phyloP scores from a whole-genome alignment of 2,329 filamentous ascomycete species.

The Aureobasidium sp. region DNA sequence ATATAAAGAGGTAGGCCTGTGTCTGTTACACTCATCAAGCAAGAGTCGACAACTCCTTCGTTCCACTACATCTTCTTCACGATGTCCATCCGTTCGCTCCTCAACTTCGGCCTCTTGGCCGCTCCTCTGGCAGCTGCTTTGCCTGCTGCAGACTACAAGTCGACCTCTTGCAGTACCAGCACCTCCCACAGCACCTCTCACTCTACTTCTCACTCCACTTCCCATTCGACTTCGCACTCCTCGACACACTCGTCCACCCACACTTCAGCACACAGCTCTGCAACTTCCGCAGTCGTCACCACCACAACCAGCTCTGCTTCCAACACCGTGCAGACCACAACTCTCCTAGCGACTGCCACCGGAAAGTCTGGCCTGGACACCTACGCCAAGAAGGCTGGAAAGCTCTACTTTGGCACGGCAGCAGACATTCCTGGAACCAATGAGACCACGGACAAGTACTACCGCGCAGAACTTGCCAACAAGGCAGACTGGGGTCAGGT shows the following conservation, averaged over 20 bases:
- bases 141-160: conserved; percentile 12
- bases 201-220: background rate
- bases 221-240: background rate
- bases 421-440: conserved; percentile 45
- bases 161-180: conserved; percentile 13
- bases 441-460: conserved; percentile 48
- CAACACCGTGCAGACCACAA: conserved; percentile 13
- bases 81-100: conserved; percentile 16
- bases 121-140: conserved; percentile 8
- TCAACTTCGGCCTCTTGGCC: conserved; percentile 14
- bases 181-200: conserved; percentile 4
- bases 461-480: conserved; percentile 50
- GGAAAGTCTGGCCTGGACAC: conserved; percentile 37
- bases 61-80: background rate
- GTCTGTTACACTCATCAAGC: conserved; percentile 5
- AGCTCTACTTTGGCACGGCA: conserved; percentile 51
- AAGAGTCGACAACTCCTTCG: conserved; percentile 8
- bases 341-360: conserved; percentile 5
- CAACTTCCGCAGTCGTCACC: background rate
- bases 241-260: background rate
- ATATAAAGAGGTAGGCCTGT: background rate
- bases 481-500: conserved; percentile 56
- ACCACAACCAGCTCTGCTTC: conserved; percentile 8
- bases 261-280: background rate
- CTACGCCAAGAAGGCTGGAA: conserved; percentile 48